Percentiles rank a stretch among this genome's conserved stretches.
phyloP scores from a whole-genome alignment of 345 rosid genomes.

The Eucalyptus paniculata region DNA sequence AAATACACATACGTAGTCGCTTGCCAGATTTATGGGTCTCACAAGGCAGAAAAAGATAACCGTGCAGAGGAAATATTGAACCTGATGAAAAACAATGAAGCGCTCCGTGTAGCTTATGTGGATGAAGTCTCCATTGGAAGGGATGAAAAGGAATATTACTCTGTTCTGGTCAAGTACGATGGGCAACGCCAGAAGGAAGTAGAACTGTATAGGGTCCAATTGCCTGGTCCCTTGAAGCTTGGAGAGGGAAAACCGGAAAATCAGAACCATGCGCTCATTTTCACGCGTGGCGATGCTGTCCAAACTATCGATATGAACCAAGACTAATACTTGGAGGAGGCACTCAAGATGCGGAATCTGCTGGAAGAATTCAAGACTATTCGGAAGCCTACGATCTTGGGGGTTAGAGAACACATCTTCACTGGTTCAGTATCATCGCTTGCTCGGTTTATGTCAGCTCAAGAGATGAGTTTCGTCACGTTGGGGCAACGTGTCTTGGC shows the following conservation, averaged over 20 bases:
- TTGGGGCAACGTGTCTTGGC: slow-evolving; percentile 6
- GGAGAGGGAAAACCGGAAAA: slow-evolving; percentile 99
- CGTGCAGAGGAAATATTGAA: slow-evolving; percentile 69
- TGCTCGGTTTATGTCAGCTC: neutral
- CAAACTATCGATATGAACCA: slow-evolving; percentile 99
- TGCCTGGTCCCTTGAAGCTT: slow-evolving; percentile 92
- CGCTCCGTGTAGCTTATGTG: slow-evolving; percentile 91
- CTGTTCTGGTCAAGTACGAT: slow-evolving; percentile 88
- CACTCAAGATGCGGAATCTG: slow-evolving; percentile 85
- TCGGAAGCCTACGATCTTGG: neutral
- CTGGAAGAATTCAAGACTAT: slow-evolving; percentile 51
- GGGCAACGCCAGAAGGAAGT: slow-evolving; percentile 59
- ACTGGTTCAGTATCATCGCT: neutral
- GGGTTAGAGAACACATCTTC: neutral
- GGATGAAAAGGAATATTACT: slow-evolving; percentile 55
- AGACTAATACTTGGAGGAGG: slow-evolving; percentile 91
- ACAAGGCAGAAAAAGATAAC: slow-evolving; percentile 67
- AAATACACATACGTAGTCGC: slow-evolving; percentile 84
- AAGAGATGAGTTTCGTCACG: neutral
- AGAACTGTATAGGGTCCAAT: slow-evolving; percentile 74
- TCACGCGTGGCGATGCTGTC: slow-evolving; percentile 87
- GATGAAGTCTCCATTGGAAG: slow-evolving; percentile 61
- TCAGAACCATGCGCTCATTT: slow-evolving; percentile 89
- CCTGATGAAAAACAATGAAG: slow-evolving; percentile 72
- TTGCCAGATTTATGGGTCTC: slow-evolving; percentile 84